Evolutionary conservation across 352 stramenopile species (phyloP).

Genomic region (Phytopythium montanum): DNA sequence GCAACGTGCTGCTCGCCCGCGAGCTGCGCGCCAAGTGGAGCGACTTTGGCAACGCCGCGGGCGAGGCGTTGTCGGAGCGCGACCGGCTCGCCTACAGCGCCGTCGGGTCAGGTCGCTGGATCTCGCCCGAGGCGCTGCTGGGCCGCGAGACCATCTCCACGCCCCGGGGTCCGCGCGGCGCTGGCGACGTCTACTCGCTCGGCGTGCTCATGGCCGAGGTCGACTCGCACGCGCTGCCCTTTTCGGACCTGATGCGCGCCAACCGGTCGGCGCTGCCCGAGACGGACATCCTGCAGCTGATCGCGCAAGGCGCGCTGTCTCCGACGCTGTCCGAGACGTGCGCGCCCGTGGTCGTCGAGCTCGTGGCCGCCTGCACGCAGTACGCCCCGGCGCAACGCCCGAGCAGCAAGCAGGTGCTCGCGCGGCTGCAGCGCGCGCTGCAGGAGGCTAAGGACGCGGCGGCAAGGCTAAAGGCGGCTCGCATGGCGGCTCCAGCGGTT

Average conservation of each 20-base stretch:
- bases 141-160: conserved; percentile 37
- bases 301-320: conserved; percentile 51
- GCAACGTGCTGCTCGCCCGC: conserved; percentile 58
- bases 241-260: conserved; percentile 63
- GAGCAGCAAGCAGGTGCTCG: conserved; percentile 31
- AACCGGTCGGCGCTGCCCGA: conserved; percentile 49
- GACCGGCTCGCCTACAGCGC: conserved; percentile 62
- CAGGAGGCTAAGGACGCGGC: conserved; percentile 14
- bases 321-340: conserved; percentile 52
- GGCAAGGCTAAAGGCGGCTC: not conserved
- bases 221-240: conserved; percentile 67
- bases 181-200: conserved; percentile 65
- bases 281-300: conserved; percentile 63
- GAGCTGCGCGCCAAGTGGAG: conserved; percentile 61
- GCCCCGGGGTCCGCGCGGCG: conserved; percentile 25
- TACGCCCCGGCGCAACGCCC: conserved; percentile 34
- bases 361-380: conserved; percentile 36
- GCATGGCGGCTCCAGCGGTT: not conserved
- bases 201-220: conserved; percentile 68
- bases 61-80: conserved; percentile 49
- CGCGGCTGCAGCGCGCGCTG: conserved; percentile 26
- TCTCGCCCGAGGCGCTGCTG: conserved; percentile 62
- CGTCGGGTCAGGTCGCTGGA: conserved; percentile 66
- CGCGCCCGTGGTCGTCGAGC: conserved; percentile 39
- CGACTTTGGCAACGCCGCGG: conserved; percentile 53